Base-by-base conservation (phyloP, 1,284 basidiomycete genomes). In the Moniliophthora roreri region DNA sequence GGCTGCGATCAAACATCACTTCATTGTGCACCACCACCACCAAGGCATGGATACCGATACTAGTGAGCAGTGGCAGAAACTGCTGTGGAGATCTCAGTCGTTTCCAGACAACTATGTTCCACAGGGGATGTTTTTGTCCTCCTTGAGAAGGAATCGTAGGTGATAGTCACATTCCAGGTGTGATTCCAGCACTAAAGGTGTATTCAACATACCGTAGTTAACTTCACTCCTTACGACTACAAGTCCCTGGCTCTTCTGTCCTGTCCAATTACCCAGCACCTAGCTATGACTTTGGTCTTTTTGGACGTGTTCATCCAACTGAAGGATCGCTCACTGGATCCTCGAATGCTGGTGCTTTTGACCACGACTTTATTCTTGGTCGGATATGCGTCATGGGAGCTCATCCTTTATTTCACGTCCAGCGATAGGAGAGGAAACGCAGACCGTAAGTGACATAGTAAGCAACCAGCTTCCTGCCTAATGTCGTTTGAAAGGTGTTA, bases 71-170 rank as follows among this genome's bases (percentile, higher is more conserved):
- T 96, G 93, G 91, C 82, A 87, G 66, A 90, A 87, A 64, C 77
- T 91, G n/a, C 80, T 98, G 16, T 97, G 93, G 93, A 85, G 85
- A 65, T 74, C 69, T 56, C 89, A 90, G 64, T 74, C 80, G 4
- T 90, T 81, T 65, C 84, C 90, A 13, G 95, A 97, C 71, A 94
- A 95, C 67, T 84, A 93, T 70, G 87, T 97, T 48, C 89, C 91
- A n/a, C 82, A 86, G 9, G 71, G 73, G 2, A 77, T 82, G 8
- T 97, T 96, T 68, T 78, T 96, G 48, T 82, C 87, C 1, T 87
- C 91, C 55, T 72, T 97, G 55, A 79, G 79, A 63, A 82, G 73
- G 66, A 91, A 95, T 67, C 80, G 93, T 95, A 67, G 70, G 88
- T 76, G 21, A 18, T 8, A 46, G 49, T 56, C 39, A 37, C 28